Evolutionary conservation across 2,329 filamentous ascomycete genomes (phyloP), one percentile per base, ranked within the genome.

Genomic region (Aspergillus sp.): DNA sequence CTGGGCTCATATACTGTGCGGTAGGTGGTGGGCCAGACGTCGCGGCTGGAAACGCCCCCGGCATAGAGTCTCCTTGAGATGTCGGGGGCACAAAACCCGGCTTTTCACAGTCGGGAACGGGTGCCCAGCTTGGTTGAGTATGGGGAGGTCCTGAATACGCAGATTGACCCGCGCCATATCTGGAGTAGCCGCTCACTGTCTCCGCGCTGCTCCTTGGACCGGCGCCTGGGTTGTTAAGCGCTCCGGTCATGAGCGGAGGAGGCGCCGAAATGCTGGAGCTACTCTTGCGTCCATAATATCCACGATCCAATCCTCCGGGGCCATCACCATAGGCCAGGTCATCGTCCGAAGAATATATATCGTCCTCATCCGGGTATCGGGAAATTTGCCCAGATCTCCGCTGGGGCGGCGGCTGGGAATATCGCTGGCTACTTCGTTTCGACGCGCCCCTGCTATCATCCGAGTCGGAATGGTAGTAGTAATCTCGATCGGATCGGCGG

Each of bases 1-100:
- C 52, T 27, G 66, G 52, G 52, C 67, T 68, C 33, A 66, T 60
- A 63, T 74, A 77, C 55, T 73, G 71, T 23, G 60, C 55, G 41
- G 63, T 59, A 4, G 60, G 64, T 57, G 68, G 64, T 57, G 68
- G 68, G 1, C 48, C 63, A 15, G 70, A 66, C 37, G 50, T 45
- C 9, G 62, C 40, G 7, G 61, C 55, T 15, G 73, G 71, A 45
- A 73, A 74, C 4, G 69, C 71, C 6, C 68, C 69, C 1, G 73
- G 68, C 62, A 73, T 73, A 21, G 64, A 57, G 6, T 49, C 27
- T 6, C 63, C 62, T 41, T 71, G 70, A 19, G 72, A 70, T 1
- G 67, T 64, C 33, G 76, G 74, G n/a, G 76, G 75, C n/a, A 77
- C 70, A 57, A 73, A 78, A 1, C 73, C 75, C 14, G 76, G 74